Percentiles rank a stretch among this genome's conserved stretches.
These are phyloP conservation scores for Leucaena leucocephala DNA, from an alignment of 306 rosid genomes.

Conservation along the genomic window DNA sequence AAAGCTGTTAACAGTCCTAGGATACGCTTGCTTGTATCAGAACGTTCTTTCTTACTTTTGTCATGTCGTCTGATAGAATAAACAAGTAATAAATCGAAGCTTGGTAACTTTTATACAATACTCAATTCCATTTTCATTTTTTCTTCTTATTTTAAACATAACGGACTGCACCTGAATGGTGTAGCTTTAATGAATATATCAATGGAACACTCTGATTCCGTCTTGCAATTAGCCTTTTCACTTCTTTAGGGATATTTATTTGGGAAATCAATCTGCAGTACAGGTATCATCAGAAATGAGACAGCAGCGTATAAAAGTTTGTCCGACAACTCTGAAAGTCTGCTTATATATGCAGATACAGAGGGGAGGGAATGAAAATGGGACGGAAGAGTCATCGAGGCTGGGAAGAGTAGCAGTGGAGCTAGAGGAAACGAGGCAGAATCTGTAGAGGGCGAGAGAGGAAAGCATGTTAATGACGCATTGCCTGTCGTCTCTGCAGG, in stretches of 20 bases:
- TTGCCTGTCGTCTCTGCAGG: slow-evolving; percentile 67
- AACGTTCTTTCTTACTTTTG: slow-evolving; percentile 26
- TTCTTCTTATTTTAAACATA: not conserved
- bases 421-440: slow-evolving; percentile 73
- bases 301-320: too few species aligned
- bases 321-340: too few species aligned
- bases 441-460: slow-evolving; percentile 69
- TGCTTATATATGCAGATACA: slow-evolving; percentile 42
- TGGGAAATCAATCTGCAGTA: too few species aligned
- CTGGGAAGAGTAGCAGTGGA: slow-evolving; percentile 66
- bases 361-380: slow-evolving; percentile 48
- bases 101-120: not conserved
- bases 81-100: slow-evolving; percentile 16
- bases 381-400: slow-evolving; percentile 36
- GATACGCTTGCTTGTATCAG: slow-evolving; percentile 45
- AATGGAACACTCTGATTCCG: not conserved
- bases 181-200: not conserved
- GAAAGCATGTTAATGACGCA: slow-evolving; percentile 78
- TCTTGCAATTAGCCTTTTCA: not conserved
- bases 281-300: too few species aligned
- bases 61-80: slow-evolving; percentile 42
- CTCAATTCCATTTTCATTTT: not conserved
- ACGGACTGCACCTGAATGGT: not conserved
- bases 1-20: slow-evolving; percentile 21
- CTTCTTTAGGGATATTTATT: too few species aligned